Evolutionary conservation across 441 rosid species (phyloP).

Genomic region (Erodium texanum): DNA sequence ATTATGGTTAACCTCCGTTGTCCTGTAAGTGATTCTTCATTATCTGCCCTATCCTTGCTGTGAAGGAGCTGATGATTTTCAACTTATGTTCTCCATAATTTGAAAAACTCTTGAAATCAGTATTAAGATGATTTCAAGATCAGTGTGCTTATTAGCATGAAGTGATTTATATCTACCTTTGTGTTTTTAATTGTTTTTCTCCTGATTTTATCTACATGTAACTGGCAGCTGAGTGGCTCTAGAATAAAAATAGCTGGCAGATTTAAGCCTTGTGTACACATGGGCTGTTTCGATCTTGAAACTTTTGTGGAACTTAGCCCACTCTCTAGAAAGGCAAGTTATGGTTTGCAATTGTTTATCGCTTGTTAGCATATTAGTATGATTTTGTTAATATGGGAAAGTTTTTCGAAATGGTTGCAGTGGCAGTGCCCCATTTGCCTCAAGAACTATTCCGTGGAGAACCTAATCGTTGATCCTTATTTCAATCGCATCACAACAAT

Average conservation of each 20-base stretch:
- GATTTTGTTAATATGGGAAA: background rate
- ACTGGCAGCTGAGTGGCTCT: slow-evolving; percentile 13
- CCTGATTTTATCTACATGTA: slow-evolving; percentile 1
- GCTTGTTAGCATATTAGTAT: background rate
- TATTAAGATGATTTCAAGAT: too few species aligned
- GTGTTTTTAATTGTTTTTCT: background rate
- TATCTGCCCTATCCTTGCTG: background rate
- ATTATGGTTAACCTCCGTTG: slow-evolving; percentile 24
- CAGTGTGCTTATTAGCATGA: too few species aligned
- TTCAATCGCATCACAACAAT: slow-evolving; percentile 23
- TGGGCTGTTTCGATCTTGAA: slow-evolving; percentile 10
- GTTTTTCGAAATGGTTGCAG: background rate
- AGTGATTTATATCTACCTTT: background rate
- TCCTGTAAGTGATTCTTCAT: slow-evolving; percentile 21
- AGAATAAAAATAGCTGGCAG: slow-evolving; percentile 11
- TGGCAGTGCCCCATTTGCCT: slow-evolving; percentile 11
- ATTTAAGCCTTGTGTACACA: slow-evolving; percentile 8
- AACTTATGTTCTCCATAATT: background rate
- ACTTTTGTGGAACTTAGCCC: slow-evolving; percentile 11
- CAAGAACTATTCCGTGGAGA: slow-evolving; percentile 9
- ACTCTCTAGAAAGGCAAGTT: slow-evolving; percentile 8
- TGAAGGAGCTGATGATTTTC: background rate
- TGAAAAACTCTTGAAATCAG: background rate
- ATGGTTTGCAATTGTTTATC: background rate
- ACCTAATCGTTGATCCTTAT: slow-evolving; percentile 23